phyloP scores from a whole-genome alignment of 2,329 filamentous ascomycete genomes.

The Colletotrichum scovillei region DNA sequence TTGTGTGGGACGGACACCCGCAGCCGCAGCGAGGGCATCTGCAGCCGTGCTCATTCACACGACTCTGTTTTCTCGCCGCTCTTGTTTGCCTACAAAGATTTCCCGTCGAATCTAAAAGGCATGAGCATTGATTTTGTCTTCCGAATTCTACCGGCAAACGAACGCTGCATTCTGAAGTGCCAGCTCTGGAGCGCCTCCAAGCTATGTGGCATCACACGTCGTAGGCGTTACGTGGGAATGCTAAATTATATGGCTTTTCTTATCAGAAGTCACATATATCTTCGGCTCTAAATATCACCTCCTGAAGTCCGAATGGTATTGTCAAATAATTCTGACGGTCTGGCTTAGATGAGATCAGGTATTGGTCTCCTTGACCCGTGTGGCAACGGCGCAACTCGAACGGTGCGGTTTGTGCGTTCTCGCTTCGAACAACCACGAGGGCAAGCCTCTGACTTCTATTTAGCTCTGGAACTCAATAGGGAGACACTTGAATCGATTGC shows the following conservation, averaged over 20 bases:
- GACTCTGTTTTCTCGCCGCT: not conserved
- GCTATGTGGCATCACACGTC: conserved; percentile 16
- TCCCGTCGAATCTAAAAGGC: not conserved
- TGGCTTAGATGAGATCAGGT: not conserved
- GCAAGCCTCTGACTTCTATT: not conserved
- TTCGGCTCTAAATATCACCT: not conserved
- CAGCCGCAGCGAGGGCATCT: conserved; percentile 18
- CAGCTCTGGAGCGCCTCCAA: conserved; percentile 1
- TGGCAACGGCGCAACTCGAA: too few relatives aligned
- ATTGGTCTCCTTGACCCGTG: not conserved
- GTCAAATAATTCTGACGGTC: not conserved
- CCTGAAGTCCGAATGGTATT: not conserved
- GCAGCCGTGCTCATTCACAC: not conserved
- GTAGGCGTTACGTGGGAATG: not conserved
- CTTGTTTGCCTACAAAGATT: not conserved
- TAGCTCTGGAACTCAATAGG: not conserved
- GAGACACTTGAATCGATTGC: conserved; percentile 11
- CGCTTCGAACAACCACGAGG: too few relatives aligned
- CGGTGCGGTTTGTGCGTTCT: not conserved
- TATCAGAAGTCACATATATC: not conserved
- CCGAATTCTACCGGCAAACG: too few relatives aligned
- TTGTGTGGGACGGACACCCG: conserved; percentile 15
- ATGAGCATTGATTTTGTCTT: not conserved
- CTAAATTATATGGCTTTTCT: conserved; percentile 4
- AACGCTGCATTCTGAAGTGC: not conserved